Evolutionary conservation across 768 basidiomycete genomes (phyloP).

Genomic region (Termitomyces heimii): DNA sequence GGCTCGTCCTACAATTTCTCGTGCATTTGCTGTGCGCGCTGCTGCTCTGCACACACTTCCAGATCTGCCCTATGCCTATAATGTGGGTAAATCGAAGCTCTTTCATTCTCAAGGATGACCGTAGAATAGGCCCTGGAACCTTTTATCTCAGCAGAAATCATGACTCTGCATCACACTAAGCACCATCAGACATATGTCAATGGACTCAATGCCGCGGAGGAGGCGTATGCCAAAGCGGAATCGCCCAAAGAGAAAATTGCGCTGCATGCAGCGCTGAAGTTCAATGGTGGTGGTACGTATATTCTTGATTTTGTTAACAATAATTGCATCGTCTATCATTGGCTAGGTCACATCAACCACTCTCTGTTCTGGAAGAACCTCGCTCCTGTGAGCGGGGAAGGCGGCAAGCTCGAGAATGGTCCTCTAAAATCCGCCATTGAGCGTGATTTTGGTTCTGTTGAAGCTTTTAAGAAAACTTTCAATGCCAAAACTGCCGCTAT

Average conservation of each 20-base stretch:
- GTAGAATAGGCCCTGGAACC: conserved; percentile 77
- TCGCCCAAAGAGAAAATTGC: conserved; percentile 73
- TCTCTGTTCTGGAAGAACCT: conserved; percentile 98
- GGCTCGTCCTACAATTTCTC: conserved; percentile 37
- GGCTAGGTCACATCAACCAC: conserved; percentile 85
- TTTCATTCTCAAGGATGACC: not conserved
- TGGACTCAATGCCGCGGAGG: conserved; percentile 90
- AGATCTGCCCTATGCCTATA: conserved; percentile 72
- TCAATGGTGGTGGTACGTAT: conserved; percentile 85
- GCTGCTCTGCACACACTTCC: conserved; percentile 70
- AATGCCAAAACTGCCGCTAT: conserved; percentile 87
- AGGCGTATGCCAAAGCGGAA: conserved; percentile 60
- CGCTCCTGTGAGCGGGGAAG: conserved; percentile 59
- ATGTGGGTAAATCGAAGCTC: conserved; percentile 37
- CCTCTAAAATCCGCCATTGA: conserved; percentile 72
- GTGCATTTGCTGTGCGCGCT: conserved; percentile 34
- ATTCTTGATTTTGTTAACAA: no score
- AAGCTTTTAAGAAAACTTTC: conserved; percentile 79
- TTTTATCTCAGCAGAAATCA: conserved; percentile 85
- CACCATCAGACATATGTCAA: conserved; percentile 93
- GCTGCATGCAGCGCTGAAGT: conserved; percentile 90
- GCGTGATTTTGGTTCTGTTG: conserved; percentile 82
- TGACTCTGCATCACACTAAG: conserved; percentile 90
- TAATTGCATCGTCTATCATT: not conserved
- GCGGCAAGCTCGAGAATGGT: conserved; percentile 60